These are phyloP conservation scores for Chernovozyma aurita DNA, from an alignment of 1,139 yeast species.

Conservation along the genomic window DNA sequence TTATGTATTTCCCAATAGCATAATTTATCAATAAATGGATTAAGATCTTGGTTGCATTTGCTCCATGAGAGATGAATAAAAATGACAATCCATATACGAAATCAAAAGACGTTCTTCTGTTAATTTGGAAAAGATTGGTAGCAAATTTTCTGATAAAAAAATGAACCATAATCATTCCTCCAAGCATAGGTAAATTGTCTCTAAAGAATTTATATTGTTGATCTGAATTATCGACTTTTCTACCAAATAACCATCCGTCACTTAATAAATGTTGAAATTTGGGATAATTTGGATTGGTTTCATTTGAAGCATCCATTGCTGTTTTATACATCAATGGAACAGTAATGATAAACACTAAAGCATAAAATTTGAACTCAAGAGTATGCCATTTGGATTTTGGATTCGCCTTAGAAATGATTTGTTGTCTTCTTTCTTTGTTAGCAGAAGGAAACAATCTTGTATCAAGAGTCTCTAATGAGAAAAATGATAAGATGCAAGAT, in stretches of 20 bases:
- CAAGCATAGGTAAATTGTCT: conserved; percentile 64
- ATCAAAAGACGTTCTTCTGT: conserved; percentile 57
- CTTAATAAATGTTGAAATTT: conserved; percentile 57
- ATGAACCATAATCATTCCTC: conserved; percentile 54
- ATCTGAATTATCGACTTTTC: conserved; percentile 88
- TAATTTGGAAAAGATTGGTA: conserved; percentile 14
- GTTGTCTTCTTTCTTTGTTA: conserved; percentile 39
- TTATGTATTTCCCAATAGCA: conserved; percentile 43
- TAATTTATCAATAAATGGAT: conserved; percentile 55
- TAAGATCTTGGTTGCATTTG: conserved; percentile 58
- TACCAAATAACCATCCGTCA: conserved; percentile 72
- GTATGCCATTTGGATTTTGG: conserved; percentile 67
- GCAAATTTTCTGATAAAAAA: conserved; percentile 39
- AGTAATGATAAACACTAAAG: conserved; percentile 54
- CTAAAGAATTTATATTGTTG: conserved; percentile 85
- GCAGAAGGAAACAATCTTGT: conserved; percentile 59
- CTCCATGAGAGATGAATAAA: conserved; percentile 76
- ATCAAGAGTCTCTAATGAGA: conserved; percentile 76
- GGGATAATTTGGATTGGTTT: conserved; percentile 71
- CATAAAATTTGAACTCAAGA: conserved; percentile 66
- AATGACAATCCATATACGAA: conserved; percentile 66
- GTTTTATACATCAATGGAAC: conserved; percentile 82
- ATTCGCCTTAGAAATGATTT: conserved; percentile 40
- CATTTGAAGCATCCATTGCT: conserved; percentile 78
- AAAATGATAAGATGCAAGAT: conserved; percentile 33